Base-by-base conservation (phyloP, 305 asterid genomes). In the Ilex paraguariensis region DNA sequence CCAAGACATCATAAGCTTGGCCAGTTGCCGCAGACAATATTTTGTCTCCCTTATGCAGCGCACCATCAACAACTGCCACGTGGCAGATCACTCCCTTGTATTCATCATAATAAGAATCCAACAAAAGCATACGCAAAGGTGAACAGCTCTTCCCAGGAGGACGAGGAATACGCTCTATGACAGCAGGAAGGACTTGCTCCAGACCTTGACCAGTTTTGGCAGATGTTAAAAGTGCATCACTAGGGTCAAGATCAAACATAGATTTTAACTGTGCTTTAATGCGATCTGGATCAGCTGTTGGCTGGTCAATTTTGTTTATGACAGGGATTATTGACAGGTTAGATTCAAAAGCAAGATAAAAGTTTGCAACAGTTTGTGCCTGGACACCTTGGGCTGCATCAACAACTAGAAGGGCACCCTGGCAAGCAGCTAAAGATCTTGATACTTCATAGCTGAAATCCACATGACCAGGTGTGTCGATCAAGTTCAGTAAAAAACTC, bases 301-400 rank as follows among this genome's bases (percentile, higher is more conserved):
- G 96, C 85, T 93, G 99, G 75, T 93, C 99, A 57, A 93, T 93
- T 77, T 93, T 93, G 81, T 93, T 93, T 59, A 93, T 93, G 67
- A 93, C 87, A 17, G 97, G 99, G 64, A 93, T 67, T 66, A 93
- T 77, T 21, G 85, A 40, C 50, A 93, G 95, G 75, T 87, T 87
- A 62, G 96, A 82, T 75, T 90, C 99, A 58, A 90, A 93, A 52
- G 99, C 99, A 57, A 93, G 90, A 79, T 87, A 93, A 76, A 93
- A 93, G 75, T 93, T 93, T 5, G 99, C 99, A 56, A 93, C 96
- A 0, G 99, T 93, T 75, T 93, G 99, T 51, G 99, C 97, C 79
- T 93, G 99, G 67, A 93, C 97, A 56, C 99, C 99, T 75, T 90
- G 97, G 33, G 97, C 99, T 40, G 97, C 99, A 66, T 93, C 99